These are phyloP conservation scores for Nemania diffusa DNA, from an alignment of 2,329 filamentous ascomycete species.

Conservation along the genomic window DNA sequence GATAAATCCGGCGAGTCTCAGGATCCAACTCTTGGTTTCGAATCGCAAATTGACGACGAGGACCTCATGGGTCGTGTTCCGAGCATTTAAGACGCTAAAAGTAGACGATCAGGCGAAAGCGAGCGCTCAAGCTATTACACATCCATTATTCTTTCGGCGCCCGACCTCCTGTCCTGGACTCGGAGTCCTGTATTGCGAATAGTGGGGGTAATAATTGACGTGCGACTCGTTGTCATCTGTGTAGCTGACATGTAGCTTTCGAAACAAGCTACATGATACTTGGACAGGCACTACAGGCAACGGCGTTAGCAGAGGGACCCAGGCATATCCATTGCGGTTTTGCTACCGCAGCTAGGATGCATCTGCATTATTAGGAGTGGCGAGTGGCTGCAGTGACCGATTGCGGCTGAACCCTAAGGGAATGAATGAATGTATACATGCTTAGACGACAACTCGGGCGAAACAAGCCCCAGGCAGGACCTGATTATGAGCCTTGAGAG, in stretches of 20 bases:
- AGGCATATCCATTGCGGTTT: background rate
- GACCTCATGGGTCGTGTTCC: conserved; percentile 65
- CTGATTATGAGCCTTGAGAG: background rate
- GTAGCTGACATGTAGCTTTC: background rate
- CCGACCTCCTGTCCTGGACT: too few relatives aligned
- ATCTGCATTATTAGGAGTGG: background rate
- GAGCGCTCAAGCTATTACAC: too few relatives aligned
- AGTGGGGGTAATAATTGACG: too few relatives aligned
- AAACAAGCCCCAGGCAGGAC: background rate
- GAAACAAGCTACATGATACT: background rate
- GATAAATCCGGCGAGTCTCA: conserved; percentile 54
- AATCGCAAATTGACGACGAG: conserved; percentile 66
- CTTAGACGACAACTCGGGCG: background rate
- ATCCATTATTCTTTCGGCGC: too few relatives aligned
- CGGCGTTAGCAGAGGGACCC: conserved; percentile 17
- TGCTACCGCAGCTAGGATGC: background rate
- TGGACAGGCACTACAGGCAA: conserved; percentile 8
- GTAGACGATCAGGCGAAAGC: too few relatives aligned
- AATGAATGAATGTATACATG: background rate
- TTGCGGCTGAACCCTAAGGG: background rate
- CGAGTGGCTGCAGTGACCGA: background rate
- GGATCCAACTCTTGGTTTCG: conserved; percentile 54
- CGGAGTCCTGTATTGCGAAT: too few relatives aligned
- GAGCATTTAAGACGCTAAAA: conserved; percentile 15
- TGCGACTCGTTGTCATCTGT: too few relatives aligned